These are phyloP conservation scores for Podospora comata DNA, from an alignment of 495 filamentous ascomycete species.

Conservation along the genomic window DNA sequence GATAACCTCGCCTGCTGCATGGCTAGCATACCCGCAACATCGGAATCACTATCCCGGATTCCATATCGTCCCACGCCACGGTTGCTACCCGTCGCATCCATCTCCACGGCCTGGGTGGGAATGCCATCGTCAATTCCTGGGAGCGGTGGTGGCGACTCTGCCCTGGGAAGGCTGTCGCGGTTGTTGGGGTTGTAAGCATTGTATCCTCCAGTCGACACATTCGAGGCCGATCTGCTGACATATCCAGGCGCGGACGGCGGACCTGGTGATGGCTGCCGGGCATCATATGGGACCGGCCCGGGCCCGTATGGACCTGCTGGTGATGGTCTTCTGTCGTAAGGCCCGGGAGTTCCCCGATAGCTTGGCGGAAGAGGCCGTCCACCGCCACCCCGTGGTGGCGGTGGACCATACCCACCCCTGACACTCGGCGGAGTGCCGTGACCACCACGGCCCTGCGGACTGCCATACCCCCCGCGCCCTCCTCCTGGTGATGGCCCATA, in stretches of 20 bases:
- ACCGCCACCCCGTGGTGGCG: constrained; percentile 57
- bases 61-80: constrained; percentile 48
- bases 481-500: constrained; percentile 35
- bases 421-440: constrained; percentile 41
- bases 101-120: constrained; percentile 77
- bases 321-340: constrained; percentile 48
- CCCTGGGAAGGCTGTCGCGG: constrained; percentile 44
- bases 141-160: constrained; percentile 63
- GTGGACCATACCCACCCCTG: constrained; percentile 47
- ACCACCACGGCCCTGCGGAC: constrained; percentile 42
- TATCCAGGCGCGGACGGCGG: constrained; percentile 39
- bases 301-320: constrained; percentile 46
- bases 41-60: constrained; percentile 63
- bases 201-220: constrained; percentile 33
- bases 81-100: constrained; percentile 65
- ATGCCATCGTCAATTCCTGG: constrained; percentile 49
- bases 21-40: constrained; percentile 65
- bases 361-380: constrained; percentile 57
- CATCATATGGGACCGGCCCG: constrained; percentile 33
- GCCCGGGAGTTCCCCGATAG: constrained; percentile 37
- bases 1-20: constrained; percentile 57
- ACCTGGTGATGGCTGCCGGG: constrained; percentile 36
- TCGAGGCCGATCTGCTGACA: constrained; percentile 33
- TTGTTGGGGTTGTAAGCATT: constrained; percentile 42
- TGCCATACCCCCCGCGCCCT: constrained; percentile 43